Base-by-base conservation (phyloP, 768 basidiomycete genomes). In the Asterophora parasitica region DNA sequence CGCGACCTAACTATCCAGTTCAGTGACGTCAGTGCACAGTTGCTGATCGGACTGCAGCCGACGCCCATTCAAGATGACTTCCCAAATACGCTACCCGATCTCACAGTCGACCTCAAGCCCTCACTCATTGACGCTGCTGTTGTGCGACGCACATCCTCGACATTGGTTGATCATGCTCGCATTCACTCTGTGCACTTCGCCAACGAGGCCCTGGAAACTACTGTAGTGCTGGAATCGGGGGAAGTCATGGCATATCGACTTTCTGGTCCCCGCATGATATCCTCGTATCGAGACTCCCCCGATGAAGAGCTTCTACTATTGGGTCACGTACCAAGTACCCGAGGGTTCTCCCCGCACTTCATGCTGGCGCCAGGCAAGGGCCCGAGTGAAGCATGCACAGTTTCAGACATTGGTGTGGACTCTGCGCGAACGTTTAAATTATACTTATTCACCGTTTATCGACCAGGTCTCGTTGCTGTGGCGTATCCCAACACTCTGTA, bases 401-500 rank as follows among this genome's bases (percentile, higher is more conserved):
- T 88, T 10, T 83, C 83, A 9, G 83, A 91, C 60, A 77, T 88
- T 40, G 92, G 92, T 85, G 49, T 58, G 76, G n/a, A 13, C 27
- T 19, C 16, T 52, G 28, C 26, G 23, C 20, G 5, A n/a, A n/a
- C 34, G 7, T 46, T 4, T 13, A 20, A 7, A 17, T 12, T 33
- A 16, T 6, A n/a, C 35, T 52, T 37, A 42, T 42, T 42, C 17
- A 27, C 9, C 6, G 36, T 35, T 10, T 17, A 31, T 17, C 9
- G 8, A 3, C 0, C 51, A 91, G 90, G 88, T 4, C 91, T 94
- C 63, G 63, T 91, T 36, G 88, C 91, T 1, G 73, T 83, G 2
- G 81, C 84, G 3, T 90, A 85, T 61, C 59, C 64, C 4, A 75
- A 78, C 40, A 82, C 75, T 1, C 47, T 94, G 16, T 65, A 76